Evolutionary conservation across 257 asterid species (phyloP).

Genomic region (Lycium ferocissimum): DNA sequence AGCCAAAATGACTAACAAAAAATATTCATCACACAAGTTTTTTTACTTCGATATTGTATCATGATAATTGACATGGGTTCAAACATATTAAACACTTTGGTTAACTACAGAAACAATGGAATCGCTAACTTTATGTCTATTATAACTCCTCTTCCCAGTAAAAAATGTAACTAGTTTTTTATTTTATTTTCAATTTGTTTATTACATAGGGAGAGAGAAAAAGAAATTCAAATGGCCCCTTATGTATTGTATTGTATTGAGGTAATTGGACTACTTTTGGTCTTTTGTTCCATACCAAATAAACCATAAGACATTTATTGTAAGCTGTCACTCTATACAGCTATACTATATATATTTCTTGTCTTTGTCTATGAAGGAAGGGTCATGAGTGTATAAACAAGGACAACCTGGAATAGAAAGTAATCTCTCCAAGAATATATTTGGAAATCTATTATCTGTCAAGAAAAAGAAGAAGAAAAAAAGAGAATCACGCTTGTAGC

Average conservation of each 20-base stretch:
- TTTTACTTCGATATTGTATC: too few species aligned
- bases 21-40: too few species aligned
- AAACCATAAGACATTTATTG: background rate
- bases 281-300: background rate
- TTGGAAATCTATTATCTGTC: background rate
- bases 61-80: too few species aligned
- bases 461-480: background rate
- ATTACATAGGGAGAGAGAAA: too few species aligned
- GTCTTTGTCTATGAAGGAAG: background rate
- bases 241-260: too few species aligned
- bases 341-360: background rate
- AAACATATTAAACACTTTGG: background rate
- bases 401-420: background rate
- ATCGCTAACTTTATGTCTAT: too few species aligned
- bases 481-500: background rate
- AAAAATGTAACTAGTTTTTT: background rate
- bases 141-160: too few species aligned
- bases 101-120: too few species aligned
- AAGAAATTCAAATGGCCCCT: background rate
- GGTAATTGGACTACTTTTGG: background rate
- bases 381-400: background rate
- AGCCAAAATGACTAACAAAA: too few species aligned
- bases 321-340: background rate
- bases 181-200: background rate
- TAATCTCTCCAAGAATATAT: background rate